Evolutionary conservation across 371 early-diverging fungal genomes (phyloP), one percentile per base, ranked within the genome.

Genomic region (Sporodiniella umbellata): DNA sequence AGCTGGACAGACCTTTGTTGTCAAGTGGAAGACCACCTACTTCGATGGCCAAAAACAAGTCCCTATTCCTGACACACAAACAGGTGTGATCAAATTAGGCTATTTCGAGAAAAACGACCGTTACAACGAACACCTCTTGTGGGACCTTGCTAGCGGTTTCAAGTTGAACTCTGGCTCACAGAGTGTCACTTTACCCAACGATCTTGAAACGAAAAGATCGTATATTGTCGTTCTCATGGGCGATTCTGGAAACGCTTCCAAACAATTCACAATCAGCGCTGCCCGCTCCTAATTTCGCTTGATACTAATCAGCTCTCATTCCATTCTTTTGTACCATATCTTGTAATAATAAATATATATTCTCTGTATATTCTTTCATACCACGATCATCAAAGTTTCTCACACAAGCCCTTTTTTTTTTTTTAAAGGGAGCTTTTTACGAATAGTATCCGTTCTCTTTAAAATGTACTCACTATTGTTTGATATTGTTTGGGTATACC

Each of bases 161-260:
- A 42, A 46, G n/a, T 51, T 75, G n/a, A 58, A 51, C 31, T 33
- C 48, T 40, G 72, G 76, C 19, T 26, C 53, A 24, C 51, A 58
- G n/a, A 45, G 18, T 11, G 45, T 75, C 25, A 52, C 57, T 42
- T 52, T 75, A 8, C 76, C 76, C 14, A n/a, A 25, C 18, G 54
- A 62, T 26, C 58, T 75, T 15, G 23, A 39, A n/a, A 64, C 76
- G 19, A 62, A 45, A 15, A 28, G 23, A 18, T 39, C 45, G 25
- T 75, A 75, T 26, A 75, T 75, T 42, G 51, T 75, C 24, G 66
- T 75, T 12, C 55, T 75, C 12, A 61, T 75, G 58, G 76, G 76
- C 26, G 60, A 75, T 23, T 72, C 72, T 37, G 76, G 76, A 30
- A 75, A 75, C 25, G 68, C 70, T 18, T 75, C 76, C n/a, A 60